phyloP scores from a whole-genome alignment of 768 basidiomycete genomes.

The Naganishia antarctica region DNA sequence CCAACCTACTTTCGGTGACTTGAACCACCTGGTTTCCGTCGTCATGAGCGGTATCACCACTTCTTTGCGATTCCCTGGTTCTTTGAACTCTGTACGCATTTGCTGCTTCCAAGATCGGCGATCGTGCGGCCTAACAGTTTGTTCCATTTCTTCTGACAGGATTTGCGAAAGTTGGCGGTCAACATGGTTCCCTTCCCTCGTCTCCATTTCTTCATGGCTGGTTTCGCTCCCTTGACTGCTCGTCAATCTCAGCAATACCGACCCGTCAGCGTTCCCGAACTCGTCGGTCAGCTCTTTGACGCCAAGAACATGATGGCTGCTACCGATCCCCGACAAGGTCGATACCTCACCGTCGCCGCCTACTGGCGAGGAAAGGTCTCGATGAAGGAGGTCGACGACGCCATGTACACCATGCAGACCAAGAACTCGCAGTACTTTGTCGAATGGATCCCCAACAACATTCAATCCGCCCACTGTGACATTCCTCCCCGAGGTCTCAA shows the following conservation, averaged over 20 bases:
- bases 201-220: constrained; percentile 93
- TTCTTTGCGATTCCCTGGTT: constrained; percentile 98
- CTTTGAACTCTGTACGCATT: constrained; percentile 66
- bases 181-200: constrained; percentile 96
- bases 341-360: constrained; percentile 95
- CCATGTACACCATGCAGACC: constrained; percentile 88
- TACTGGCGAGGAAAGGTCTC: constrained; percentile 99
- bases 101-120: constrained; percentile 50
- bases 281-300: constrained; percentile 99
- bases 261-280: constrained; percentile 91
- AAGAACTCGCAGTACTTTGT: constrained; percentile 98
- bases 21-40: constrained; percentile 94
- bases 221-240: constrained; percentile 83
- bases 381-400: constrained; percentile 99
- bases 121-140: background rate
- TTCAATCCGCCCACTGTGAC: constrained; percentile 92
- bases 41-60: constrained; percentile 99
- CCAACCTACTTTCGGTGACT: constrained; percentile 92
- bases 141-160: constrained; percentile 49
- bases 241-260: constrained; percentile 80
- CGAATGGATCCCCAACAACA: constrained; percentile 99
- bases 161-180: constrained; percentile 90
- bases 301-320: constrained; percentile 96
- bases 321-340: constrained; percentile 90
- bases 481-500: constrained; percentile 91